Evolutionary conservation across 2,329 filamentous ascomycete genomes (phyloP).

Genomic region (Kalmusia sp.): DNA sequence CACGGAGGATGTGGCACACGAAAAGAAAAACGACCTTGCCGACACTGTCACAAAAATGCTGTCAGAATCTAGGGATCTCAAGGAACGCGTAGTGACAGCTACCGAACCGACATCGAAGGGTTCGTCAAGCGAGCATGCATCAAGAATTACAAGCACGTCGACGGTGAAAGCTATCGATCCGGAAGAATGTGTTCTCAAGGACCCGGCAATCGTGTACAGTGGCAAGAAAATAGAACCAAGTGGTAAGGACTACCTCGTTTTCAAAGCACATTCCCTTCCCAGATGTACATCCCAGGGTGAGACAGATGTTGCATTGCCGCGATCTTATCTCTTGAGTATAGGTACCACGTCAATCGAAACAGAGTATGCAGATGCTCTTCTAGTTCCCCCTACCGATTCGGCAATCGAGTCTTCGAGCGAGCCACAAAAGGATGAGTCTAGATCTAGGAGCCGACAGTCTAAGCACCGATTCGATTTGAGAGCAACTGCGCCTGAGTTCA

Average conservation of each 20-base stretch:
- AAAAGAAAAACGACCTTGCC: not conserved
- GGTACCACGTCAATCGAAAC: slow-evolving; percentile 8
- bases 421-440: not conserved
- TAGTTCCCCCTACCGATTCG: not conserved
- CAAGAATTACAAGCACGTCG: slow-evolving; percentile 21
- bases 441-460: slow-evolving; percentile 19
- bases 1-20: not conserved
- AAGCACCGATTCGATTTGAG: slow-evolving; percentile 31
- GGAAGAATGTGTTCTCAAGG: slow-evolving; percentile 10
- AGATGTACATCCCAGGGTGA: too few relatives aligned
- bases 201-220: slow-evolving; percentile 25
- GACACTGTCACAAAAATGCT: not conserved
- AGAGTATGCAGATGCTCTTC: slow-evolving; percentile 5
- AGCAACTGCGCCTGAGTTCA: slow-evolving; percentile 39
- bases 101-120: not conserved
- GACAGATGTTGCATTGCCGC: too few relatives aligned
- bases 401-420: not conserved
- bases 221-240: slow-evolving; percentile 16
- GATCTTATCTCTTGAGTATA: not conserved
- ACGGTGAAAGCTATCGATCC: slow-evolving; percentile 22
- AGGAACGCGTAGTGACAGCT: too few relatives aligned
- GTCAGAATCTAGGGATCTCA: not conserved
- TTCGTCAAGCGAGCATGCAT: not conserved
- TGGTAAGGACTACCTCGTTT: slow-evolving; percentile 23
- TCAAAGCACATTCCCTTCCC: slow-evolving; percentile 18